Evolutionary conservation across 108 stramenopile species (phyloP).

Genomic region (Mediolabrus comicus): DNA sequence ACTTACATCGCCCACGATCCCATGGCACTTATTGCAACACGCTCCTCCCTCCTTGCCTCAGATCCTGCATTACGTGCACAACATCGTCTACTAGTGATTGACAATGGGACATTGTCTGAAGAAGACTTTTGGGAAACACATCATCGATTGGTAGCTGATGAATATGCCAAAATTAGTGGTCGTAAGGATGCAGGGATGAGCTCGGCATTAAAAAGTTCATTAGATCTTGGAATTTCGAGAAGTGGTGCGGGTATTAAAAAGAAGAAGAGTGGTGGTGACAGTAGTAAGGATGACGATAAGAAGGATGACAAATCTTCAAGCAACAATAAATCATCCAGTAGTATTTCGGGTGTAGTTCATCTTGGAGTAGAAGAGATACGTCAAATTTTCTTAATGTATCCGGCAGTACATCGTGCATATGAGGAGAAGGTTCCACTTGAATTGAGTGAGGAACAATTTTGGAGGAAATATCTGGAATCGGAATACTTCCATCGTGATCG

Average conservation of each 20-base stretch:
- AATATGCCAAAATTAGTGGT: slow-evolving; percentile 82
- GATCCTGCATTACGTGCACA: slow-evolving; percentile 81
- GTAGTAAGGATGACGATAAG: slow-evolving; percentile 30
- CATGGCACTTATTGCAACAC: slow-evolving; percentile 70
- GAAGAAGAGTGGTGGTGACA: not conserved
- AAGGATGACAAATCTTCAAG: slow-evolving; percentile 42
- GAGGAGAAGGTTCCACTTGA: slow-evolving; percentile 91
- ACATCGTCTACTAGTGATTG: slow-evolving; percentile 73
- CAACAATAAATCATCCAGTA: not conserved
- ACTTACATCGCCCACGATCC: slow-evolving; percentile 67
- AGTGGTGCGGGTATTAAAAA: not conserved
- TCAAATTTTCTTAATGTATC: slow-evolving; percentile 89
- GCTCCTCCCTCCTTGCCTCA: slow-evolving; percentile 78
- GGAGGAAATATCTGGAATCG: slow-evolving; percentile 84
- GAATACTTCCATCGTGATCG: slow-evolving; percentile 91
- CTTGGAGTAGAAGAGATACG: slow-evolving; percentile 83
- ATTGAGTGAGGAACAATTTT: slow-evolving; percentile 86
- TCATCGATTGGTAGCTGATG: slow-evolving; percentile 62
- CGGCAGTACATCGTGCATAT: slow-evolving; percentile 88
- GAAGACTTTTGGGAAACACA: slow-evolving; percentile 89
- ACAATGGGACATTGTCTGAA: slow-evolving; percentile 68
- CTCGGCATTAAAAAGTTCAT: slow-evolving; percentile 62
- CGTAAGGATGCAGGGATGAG: slow-evolving; percentile 52
- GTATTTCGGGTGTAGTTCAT: slow-evolving; percentile 26
- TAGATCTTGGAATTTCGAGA: slow-evolving; percentile 46